Evolutionary conservation across 2,329 filamentous ascomycete species (phyloP), one percentile per base, ranked within the genome.

Genomic region (Ophiostoma sp.): DNA sequence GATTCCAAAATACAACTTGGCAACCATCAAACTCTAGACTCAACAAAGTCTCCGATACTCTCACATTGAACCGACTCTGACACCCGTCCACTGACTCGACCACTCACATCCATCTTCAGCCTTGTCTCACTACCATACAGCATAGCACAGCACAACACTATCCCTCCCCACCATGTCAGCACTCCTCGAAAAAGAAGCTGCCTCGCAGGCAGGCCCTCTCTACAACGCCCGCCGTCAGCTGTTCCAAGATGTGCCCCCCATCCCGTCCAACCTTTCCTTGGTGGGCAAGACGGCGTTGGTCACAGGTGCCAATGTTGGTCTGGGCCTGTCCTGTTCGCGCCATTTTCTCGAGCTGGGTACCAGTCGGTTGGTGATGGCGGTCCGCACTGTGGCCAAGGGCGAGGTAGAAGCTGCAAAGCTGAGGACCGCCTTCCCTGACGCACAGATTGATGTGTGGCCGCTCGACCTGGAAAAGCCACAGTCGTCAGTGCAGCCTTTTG

Each of bases 211-310:
- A 2, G 36, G 61, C 2, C 22, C 36, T 9, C 22, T 64, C n/a
- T 64, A 15, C 61, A 64, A 64, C 12, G 12, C 36, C n/a, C 61
- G 61, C 9, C 61, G 61, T 28, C 61, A 64, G 57, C 57, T 61
- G 7, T 64, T 64, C 15, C 61, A 64, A 7, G 17, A 11, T 17
- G 36, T 64, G n/a, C 61, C 61, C 2, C 36, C 33, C 9, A 64
- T 64, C 6, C 61, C 61, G 0, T 15, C 36, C 0, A 36, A 28
- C 61, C 9, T 64, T 36, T 5, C n/a, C 3, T 36, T 66, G 4
- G 63, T 17, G 19, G 39, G 22, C 36, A 66, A 66, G 39, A 66
- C 63, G 11, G 63, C 12, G 36, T 12, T 66, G 12, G 63, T 66
- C 11, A 66, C 39, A 25, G 63, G 63, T 31, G 63, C 63, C 39